Evolutionary conservation across 345 rosid species (phyloP).

Genomic region (Rhizophora apiculata): DNA sequence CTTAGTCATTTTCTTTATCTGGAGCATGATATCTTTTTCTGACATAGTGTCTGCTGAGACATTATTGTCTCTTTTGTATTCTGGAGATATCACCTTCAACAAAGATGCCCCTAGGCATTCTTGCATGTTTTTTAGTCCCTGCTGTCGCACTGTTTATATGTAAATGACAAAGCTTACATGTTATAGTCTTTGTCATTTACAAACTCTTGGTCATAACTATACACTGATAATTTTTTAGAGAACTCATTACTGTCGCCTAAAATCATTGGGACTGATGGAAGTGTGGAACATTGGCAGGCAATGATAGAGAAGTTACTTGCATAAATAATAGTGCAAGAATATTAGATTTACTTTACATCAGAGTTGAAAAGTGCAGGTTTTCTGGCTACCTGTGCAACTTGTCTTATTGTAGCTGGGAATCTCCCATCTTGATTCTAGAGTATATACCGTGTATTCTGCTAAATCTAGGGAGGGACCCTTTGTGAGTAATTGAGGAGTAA

Average conservation of each 20-base stretch:
- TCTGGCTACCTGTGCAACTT: neutral
- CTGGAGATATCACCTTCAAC: neutral
- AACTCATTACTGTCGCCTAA: neutral
- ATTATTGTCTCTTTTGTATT: neutral
- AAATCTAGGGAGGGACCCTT: neutral
- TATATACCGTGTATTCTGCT: neutral
- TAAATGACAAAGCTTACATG: neutral
- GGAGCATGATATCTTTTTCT: neutral
- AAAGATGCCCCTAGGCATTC: neutral
- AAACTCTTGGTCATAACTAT: too few relatives aligned
- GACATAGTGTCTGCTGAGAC: neutral
- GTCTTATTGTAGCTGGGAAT: neutral
- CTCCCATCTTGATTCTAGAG: neutral
- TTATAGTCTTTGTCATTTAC: neutral
- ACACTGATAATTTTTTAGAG: neutral
- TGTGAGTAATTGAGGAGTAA: neutral
- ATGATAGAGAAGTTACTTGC: neutral
- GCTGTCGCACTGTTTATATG: neutral
- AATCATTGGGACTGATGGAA: neutral
- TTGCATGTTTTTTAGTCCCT: neutral
- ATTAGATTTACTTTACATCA: conserved; percentile 1
- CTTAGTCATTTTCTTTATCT: neutral
- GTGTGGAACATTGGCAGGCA: neutral
- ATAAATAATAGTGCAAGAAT: neutral
- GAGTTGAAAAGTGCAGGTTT: neutral